Percentiles rank a stretch among this genome's conserved stretches.
Evolutionary conservation across 345 rosid species (phyloP).

Genomic region (Sonneratia alba): DNA sequence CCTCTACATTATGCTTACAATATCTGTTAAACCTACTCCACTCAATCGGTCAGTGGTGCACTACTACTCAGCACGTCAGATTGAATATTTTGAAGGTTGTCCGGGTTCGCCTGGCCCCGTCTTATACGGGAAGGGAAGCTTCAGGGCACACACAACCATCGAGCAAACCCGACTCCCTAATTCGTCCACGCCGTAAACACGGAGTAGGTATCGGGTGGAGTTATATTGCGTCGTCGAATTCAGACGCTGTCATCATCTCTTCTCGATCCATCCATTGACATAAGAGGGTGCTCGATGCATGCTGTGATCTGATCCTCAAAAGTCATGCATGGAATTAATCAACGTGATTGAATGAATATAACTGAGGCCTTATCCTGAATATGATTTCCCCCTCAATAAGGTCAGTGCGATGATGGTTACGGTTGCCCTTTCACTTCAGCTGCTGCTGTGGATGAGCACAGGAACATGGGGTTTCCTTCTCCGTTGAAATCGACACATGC

Average conservation of each 20-base stretch:
- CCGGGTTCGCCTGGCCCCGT: too few relatives aligned
- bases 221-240: not conserved
- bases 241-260: not conserved
- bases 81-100: too few relatives aligned
- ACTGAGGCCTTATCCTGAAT: not conserved
- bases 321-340: not conserved
- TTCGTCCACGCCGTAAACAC: not conserved
- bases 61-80: too few relatives aligned
- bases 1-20: constrained; percentile 1
- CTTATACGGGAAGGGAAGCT: too few relatives aligned
- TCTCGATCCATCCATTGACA: not conserved
- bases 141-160: too few relatives aligned
- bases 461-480: not conserved
- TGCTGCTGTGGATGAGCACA: not conserved
- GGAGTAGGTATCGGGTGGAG: not conserved
- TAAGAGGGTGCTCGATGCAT: not conserved
- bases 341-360: not conserved
- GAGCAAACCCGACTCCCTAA: too few relatives aligned
- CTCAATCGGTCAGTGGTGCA: not conserved
- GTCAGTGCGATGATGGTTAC: not conserved
- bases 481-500: not conserved
- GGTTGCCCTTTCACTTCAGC: not conserved
- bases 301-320: not conserved
- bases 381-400: not conserved
- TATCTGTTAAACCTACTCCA: not conserved